phyloP scores from a whole-genome alignment of 108 stramenopile species.

The Discostella stelligeroides region DNA sequence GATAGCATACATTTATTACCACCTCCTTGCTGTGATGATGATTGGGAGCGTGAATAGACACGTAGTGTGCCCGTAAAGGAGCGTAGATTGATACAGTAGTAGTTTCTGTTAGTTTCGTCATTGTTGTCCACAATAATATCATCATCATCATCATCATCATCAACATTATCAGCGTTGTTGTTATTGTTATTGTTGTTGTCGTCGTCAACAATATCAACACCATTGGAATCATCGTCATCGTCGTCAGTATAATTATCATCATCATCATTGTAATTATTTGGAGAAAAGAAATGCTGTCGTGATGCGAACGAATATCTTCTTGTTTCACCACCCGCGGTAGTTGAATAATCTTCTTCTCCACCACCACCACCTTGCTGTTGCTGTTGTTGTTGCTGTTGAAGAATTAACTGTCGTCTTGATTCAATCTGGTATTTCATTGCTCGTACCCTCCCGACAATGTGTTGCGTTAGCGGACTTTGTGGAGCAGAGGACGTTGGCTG shows the following conservation, averaged over 20 bases:
- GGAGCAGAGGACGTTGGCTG: conserved; percentile 14
- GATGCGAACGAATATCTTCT: not conserved
- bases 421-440: conserved; percentile 19
- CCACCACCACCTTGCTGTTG: too few relatives aligned
- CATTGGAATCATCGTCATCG: conserved; percentile 2
- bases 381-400: too few relatives aligned
- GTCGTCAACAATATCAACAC: not conserved
- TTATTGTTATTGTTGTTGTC: not conserved
- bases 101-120: not conserved
- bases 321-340: too few relatives aligned
- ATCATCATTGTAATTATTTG: not conserved
- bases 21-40: not conserved
- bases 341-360: not conserved
- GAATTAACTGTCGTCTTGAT: not conserved
- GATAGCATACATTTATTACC: not conserved
- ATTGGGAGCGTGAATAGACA: conserved; percentile 1
- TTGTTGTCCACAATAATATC: not conserved
- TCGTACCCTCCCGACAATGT: conserved; percentile 15
- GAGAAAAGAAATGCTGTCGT: not conserved
- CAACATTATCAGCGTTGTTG: not conserved
- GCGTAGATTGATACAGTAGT: conserved; percentile 18
- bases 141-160: conserved; percentile 6
- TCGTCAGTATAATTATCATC: not conserved
- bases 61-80: conserved; percentile 31
- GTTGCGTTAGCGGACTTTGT: not conserved